A percentile compares a stretch with the other conserved stretches of the same genome.
These are phyloP conservation scores for Aspergillus ochraceoroseus DNA, from an alignment of 2,329 filamentous ascomycete genomes.

Conservation along the genomic window DNA sequence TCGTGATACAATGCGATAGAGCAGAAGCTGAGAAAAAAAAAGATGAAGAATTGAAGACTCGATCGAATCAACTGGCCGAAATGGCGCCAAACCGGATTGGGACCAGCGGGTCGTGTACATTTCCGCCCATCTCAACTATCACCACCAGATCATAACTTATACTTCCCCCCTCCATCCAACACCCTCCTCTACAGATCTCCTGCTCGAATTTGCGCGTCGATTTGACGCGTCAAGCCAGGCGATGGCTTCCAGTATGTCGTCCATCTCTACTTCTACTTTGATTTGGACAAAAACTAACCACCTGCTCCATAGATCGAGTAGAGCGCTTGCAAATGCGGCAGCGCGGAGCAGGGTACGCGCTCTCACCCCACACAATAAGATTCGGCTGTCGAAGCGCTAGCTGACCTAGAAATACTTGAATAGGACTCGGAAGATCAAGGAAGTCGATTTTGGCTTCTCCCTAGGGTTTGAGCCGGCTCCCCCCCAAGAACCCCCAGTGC, in stretches of 20 bases:
- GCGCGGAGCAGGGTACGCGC: slow-evolving; percentile 53
- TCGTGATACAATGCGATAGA: slow-evolving; percentile 12
- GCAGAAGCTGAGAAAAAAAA: neutral
- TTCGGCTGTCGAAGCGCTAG: slow-evolving; percentile 4
- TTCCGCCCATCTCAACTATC: slow-evolving; percentile 8
- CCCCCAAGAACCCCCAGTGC: slow-evolving; percentile 19
- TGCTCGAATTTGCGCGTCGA: slow-evolving; percentile 18
- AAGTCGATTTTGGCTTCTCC: slow-evolving; percentile 49
- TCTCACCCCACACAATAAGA: slow-evolving; percentile 22
- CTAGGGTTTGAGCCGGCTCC: slow-evolving; percentile 35
- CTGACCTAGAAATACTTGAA: slow-evolving; percentile 9
- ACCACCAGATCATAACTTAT: slow-evolving; percentile 6
- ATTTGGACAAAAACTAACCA: slow-evolving; percentile 6
- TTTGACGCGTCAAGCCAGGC: slow-evolving; percentile 31
- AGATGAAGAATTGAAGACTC: slow-evolving; percentile 5
- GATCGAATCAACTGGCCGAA: slow-evolving; percentile 4
- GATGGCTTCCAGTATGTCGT: slow-evolving; percentile 39
- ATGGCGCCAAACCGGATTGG: slow-evolving; percentile 24
- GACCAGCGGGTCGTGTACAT: slow-evolving; percentile 10
- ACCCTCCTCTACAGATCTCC: slow-evolving; percentile 2
- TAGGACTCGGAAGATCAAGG: slow-evolving; percentile 47
- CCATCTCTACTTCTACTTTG: too few relatives aligned
- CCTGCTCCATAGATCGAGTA: slow-evolving; percentile 43
- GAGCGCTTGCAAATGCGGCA: slow-evolving; percentile 55
- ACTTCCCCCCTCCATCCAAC: neutral